Evolutionary conservation across 1,284 basidiomycete genomes (phyloP), one percentile per base, ranked within the genome.

Genomic region (Chiua sp.): DNA sequence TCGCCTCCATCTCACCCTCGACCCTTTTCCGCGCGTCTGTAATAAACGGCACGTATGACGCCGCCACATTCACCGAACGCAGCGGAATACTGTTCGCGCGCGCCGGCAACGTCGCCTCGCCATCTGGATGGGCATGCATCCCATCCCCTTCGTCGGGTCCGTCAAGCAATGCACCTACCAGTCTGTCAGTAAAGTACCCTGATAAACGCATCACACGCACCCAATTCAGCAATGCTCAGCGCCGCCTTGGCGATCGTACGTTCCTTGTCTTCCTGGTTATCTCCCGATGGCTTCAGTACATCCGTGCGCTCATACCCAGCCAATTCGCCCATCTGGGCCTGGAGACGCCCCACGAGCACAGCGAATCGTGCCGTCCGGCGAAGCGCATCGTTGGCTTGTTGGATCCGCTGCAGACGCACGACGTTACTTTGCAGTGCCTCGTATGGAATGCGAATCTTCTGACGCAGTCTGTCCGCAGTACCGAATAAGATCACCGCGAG

Each of bases 171-270:
- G 60, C 65, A 51, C 63, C 74, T 72, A n/a, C 37, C 3, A 7
- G n/a, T 33, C 48, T 11, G 47, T 59, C 53, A 59, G 33, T 63
- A 52, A 70, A 44, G 48, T 48, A 4, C 8, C 2, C 7, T 18
- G 3, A 1, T 16, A 22, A 46, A 22, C 20, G 3, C 16, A 23
- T 33, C 46, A 42, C 37, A 79, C 85, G 67, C 62, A 94, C 94
- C 85, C 44, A 98, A 80, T 74, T 98, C 95, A 2, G 95, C 93
- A 7, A 97, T 87, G 47, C 88, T 95, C 64, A 98, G 77, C 12
- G 95, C 95, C 2, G 96, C 94, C 74, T 96, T 96, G 4, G 94
- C 90, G 65, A 97, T 87, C 15, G 87, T 86, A 7, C 93, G 81
- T 69, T 96, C 94, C 72, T 88, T 91, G 64, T 94, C 93, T 35